phyloP scores from a whole-genome alignment of 1,139 yeast species.

The Candida tetrigidarum region DNA sequence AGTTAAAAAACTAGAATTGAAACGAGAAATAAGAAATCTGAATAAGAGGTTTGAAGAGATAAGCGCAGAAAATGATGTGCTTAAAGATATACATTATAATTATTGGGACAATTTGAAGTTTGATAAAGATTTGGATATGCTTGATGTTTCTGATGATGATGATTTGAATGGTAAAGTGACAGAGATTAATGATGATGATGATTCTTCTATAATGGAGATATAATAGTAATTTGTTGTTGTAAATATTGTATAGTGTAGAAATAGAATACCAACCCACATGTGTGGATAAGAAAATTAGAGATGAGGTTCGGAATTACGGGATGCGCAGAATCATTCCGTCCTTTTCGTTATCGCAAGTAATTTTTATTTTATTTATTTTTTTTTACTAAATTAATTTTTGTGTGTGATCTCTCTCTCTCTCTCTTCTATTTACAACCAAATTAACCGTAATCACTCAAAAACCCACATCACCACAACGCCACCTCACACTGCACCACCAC shows the following conservation, averaged over 20 bases:
- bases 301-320: no score
- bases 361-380: no score
- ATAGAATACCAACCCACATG: no score
- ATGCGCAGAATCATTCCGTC: no score
- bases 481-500: not conserved
- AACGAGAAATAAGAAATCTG: slow-evolving; percentile 14
- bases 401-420: no score
- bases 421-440: no score
- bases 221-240: no score
- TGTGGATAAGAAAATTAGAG: no score
- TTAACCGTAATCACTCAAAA: not conserved
- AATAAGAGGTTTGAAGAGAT: slow-evolving; percentile 17
- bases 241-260: not conserved
- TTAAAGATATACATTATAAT: slow-evolving; percentile 31
- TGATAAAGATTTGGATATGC: slow-evolving; percentile 35
- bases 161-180: slow-evolving; percentile 20
- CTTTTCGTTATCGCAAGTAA: no score
- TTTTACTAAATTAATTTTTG: no score
- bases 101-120: slow-evolving; percentile 42
- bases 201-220: slow-evolving; percentile 3
- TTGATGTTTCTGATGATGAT: slow-evolving; percentile 20
- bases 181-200: slow-evolving; percentile 7
- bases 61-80: slow-evolving; percentile 22
- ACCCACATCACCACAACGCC: not conserved
- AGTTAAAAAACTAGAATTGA: slow-evolving; percentile 19